phyloP scores from a whole-genome alignment of 2,329 filamentous ascomycete genomes.

The Cordyceps fumosorosea region DNA sequence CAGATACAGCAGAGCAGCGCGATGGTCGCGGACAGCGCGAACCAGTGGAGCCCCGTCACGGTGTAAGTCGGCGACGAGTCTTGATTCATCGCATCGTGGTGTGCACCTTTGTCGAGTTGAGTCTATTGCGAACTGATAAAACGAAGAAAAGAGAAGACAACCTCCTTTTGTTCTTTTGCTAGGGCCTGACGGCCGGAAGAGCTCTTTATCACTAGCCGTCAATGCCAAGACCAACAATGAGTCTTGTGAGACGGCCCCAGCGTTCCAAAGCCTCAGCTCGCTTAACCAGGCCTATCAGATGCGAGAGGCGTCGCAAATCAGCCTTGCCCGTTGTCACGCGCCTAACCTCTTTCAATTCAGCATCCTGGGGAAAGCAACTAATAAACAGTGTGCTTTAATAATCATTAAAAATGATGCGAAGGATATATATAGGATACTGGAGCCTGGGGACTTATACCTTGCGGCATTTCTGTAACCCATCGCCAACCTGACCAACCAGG shows the following conservation, averaged over 20 bases:
- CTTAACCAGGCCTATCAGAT: conserved; percentile 11
- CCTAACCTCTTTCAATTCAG: neutral
- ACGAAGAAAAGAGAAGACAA: neutral
- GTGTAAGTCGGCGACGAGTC: neutral
- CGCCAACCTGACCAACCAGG: too few relatives aligned
- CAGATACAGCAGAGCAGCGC: conserved; percentile 1
- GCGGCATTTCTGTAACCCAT: too few relatives aligned
- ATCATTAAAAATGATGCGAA: too few relatives aligned
- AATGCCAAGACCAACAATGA: neutral
- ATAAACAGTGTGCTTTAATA: too few relatives aligned
- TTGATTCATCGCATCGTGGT: neutral
- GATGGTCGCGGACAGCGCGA: neutral
- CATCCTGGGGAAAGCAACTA: neutral
- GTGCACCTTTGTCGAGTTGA: neutral
- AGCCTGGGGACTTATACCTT: too few relatives aligned
- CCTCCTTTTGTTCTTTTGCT: neutral
- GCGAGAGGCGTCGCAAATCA: conserved; percentile 10
- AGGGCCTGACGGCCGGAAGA: neutral
- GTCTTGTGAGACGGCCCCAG: neutral
- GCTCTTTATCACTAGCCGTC: neutral
- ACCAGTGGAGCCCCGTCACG: neutral
- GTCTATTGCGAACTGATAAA: neutral
- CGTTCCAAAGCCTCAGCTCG: conserved; percentile 7
- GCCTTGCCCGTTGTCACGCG: conserved; percentile 6
- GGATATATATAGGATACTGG: too few relatives aligned